phyloP scores from a whole-genome alignment of 2,329 filamentous ascomycete genomes.

The Massarina eburnea region DNA sequence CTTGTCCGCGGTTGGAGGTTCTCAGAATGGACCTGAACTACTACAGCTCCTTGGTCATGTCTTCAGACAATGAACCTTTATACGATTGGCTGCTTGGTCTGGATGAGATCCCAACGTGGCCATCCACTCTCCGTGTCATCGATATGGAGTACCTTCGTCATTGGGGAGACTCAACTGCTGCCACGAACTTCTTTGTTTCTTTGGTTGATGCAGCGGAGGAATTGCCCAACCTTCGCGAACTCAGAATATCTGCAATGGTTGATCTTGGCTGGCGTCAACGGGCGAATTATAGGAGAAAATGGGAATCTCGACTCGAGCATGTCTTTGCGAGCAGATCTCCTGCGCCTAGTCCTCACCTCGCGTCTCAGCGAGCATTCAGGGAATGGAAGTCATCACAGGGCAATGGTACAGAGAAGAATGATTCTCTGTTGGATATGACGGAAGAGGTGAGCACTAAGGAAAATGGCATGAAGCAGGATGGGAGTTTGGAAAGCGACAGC shows the following conservation, averaged over 20 bases:
- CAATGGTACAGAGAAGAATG: constrained; percentile 17
- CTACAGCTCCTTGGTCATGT: constrained; percentile 68
- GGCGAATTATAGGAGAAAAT: constrained; percentile 74
- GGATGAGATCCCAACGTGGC: constrained; percentile 76
- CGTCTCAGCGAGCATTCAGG: constrained; percentile 46
- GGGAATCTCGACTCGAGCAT: constrained; percentile 69
- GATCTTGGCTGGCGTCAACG: constrained; percentile 79
- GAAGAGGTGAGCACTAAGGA: constrained; percentile 7
- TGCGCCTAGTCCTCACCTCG: constrained; percentile 48
- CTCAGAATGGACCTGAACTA: constrained; percentile 79
- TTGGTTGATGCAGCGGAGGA: constrained; percentile 70
- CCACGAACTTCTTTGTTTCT: constrained; percentile 77
- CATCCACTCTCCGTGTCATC: constrained; percentile 67
- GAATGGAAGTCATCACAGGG: constrained; percentile 39
- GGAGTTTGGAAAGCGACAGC: constrained; percentile 24
- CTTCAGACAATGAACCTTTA: constrained; percentile 71
- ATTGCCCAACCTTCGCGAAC: constrained; percentile 66
- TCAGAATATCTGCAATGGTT: constrained; percentile 72
- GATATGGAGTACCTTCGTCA: constrained; percentile 77
- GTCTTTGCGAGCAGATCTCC: constrained; percentile 61
- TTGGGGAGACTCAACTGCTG: constrained; percentile 67
- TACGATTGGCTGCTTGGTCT: constrained; percentile 68
- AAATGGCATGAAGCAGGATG: constrained; percentile 1
- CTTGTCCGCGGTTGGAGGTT: constrained; percentile 70
- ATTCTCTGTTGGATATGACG: constrained; percentile 27